A percentile compares a stretch with the other conserved stretches of the same genome.
These are phyloP conservation scores for Uronychia binucleata DNA, from an alignment of 73 alveolate species.

Conservation along the genomic window DNA sequence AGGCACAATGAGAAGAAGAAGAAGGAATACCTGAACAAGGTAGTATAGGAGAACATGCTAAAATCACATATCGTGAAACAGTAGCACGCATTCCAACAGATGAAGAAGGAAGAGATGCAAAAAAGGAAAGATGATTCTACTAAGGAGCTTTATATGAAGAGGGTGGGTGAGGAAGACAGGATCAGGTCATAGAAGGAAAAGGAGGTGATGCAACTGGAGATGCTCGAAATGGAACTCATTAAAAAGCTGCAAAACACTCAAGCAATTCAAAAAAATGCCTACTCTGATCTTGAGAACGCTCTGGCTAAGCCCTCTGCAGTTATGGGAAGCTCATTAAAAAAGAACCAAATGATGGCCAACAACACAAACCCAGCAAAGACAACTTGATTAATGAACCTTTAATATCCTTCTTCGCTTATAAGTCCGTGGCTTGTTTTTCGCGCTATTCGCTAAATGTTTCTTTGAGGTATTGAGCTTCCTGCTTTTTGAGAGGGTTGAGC, in stretches of 20 bases:
- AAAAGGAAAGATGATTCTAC: slow-evolving; percentile 3
- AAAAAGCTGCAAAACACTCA: slow-evolving; percentile 76
- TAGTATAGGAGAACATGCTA: slow-evolving; percentile 36
- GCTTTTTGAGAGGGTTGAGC: no score
- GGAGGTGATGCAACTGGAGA: slow-evolving; percentile 73
- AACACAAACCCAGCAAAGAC: background rate
- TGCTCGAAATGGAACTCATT: slow-evolving; percentile 30
- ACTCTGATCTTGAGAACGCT: slow-evolving; percentile 64
- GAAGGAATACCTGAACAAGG: slow-evolving; percentile 18
- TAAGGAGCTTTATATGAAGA: slow-evolving; percentile 13
- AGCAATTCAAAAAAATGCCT: slow-evolving; percentile 75
- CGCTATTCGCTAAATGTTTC: background rate
- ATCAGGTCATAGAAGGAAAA: slow-evolving; percentile 25
- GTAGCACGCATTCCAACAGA: slow-evolving; percentile 14
- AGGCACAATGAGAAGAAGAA: slow-evolving; percentile 19
- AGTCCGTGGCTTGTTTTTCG: background rate
- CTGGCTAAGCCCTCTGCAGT: slow-evolving; percentile 33
- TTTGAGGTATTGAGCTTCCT: no score
- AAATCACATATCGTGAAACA: slow-evolving; percentile 12
- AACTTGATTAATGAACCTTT: background rate
- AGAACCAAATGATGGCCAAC: background rate
- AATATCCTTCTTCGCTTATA: background rate
- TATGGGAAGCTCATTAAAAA: background rate
- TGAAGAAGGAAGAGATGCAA: slow-evolving; percentile 36
- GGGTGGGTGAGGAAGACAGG: slow-evolving; percentile 40